Evolutionary conservation across 495 filamentous ascomycete genomes (phyloP).

Genomic region (Penicillium bialowiezense): DNA sequence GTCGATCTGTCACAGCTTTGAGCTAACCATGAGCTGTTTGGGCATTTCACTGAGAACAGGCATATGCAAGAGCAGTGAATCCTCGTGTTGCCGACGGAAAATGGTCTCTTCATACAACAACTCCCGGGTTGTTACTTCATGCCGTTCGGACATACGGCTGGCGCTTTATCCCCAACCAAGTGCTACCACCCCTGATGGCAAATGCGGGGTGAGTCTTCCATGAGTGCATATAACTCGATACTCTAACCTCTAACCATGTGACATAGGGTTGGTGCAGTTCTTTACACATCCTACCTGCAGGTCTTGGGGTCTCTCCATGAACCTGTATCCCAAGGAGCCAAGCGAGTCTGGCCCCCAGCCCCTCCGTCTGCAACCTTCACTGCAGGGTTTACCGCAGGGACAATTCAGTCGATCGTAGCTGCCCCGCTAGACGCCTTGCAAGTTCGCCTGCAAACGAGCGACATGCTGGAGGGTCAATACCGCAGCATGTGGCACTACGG

Average conservation of each 20-base stretch:
- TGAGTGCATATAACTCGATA: too few relatives aligned
- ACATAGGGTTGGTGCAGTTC: constrained; percentile 69
- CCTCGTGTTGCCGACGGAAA: constrained; percentile 52
- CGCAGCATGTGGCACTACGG: constrained; percentile 83
- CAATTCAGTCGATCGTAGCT: constrained; percentile 74
- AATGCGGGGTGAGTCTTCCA: constrained; percentile 59
- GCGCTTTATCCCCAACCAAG: constrained; percentile 83
- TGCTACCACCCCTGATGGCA: constrained; percentile 80
- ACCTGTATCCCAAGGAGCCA: constrained; percentile 63
- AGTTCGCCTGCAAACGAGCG: constrained; percentile 68
- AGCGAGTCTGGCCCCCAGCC: constrained; percentile 75
- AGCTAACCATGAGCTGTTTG: constrained; percentile 17
- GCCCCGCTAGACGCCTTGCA: constrained; percentile 88
- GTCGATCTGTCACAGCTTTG: constrained; percentile 8
- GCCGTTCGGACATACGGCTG: constrained; percentile 79
- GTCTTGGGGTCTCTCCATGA: constrained; percentile 69
- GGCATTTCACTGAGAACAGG: constrained; percentile 32
- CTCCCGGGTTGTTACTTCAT: constrained; percentile 74
- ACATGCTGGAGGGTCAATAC: constrained; percentile 66
- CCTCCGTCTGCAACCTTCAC: constrained; percentile 61
- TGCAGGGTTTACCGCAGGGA: constrained; percentile 75
- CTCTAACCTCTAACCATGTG: not conserved
- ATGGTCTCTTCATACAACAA: constrained; percentile 72
- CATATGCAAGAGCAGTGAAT: constrained; percentile 66
- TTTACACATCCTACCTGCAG: constrained; percentile 87